These are phyloP conservation scores for Aaosphaeria pasadenensis DNA, from an alignment of 2,329 filamentous ascomycete genomes.

Conservation along the genomic window DNA sequence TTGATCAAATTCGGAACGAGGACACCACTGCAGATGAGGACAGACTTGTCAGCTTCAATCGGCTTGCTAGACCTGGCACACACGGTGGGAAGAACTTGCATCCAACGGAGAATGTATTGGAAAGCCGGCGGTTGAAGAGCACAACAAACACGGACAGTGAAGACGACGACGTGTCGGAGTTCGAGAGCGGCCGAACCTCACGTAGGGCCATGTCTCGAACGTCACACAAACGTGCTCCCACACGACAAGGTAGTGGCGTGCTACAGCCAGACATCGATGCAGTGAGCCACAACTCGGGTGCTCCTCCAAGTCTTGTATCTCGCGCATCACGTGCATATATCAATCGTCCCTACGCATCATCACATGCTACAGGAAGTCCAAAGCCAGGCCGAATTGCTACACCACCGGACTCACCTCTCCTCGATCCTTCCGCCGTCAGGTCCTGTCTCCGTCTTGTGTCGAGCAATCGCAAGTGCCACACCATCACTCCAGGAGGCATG, in stretches of 20 bases:
- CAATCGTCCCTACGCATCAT: constrained; percentile 32
- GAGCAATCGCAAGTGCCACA: constrained; percentile 55
- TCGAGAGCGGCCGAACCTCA: constrained; percentile 37
- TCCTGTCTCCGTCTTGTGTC: constrained; percentile 51
- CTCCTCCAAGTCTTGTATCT: constrained; percentile 25
- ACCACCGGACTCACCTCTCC: constrained; percentile 36
- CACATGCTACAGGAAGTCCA: constrained; percentile 35
- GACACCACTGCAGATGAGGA: constrained; percentile 87
- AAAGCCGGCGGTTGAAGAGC: constrained; percentile 44
- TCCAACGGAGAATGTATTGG: constrained; percentile 87
- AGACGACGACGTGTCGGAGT: constrained; percentile 36
- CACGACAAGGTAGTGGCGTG: constrained; percentile 39
- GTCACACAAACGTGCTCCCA: constrained; percentile 37
- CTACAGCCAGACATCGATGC: constrained; percentile 32
- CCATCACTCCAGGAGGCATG: constrained; percentile 73
- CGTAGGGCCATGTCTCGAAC: constrained; percentile 39
- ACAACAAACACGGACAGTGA: constrained; percentile 32
- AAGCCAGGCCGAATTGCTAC: constrained; percentile 30
- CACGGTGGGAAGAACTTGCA: constrained; percentile 81
- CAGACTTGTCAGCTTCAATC: constrained; percentile 87
- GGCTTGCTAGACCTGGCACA: constrained; percentile 52
- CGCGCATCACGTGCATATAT: constrained; percentile 31
- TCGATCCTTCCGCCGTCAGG: constrained; percentile 18
- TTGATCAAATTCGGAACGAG: constrained; percentile 86
- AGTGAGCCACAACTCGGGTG: constrained; percentile 15